phyloP scores from a whole-genome alignment of 1,284 basidiomycete species.

The Hypsizygus ulmarius region DNA sequence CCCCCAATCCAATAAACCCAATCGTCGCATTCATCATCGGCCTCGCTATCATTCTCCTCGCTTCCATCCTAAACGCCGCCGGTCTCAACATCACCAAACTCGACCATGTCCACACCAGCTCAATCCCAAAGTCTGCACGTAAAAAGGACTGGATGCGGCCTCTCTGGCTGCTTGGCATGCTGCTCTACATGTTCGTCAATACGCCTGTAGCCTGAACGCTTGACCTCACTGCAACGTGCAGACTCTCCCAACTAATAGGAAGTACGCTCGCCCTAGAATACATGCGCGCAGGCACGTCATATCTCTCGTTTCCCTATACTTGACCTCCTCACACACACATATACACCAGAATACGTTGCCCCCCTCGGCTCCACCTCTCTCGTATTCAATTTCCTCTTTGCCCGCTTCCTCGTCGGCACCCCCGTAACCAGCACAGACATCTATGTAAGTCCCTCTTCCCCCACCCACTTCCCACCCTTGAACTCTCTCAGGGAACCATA shows the following conservation, averaged over 20 bases:
- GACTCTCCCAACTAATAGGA: slow-evolving; percentile 81
- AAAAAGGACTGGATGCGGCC: slow-evolving; percentile 74
- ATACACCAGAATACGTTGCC: slow-evolving; percentile 80
- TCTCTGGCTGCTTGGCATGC: slow-evolving; percentile 80
- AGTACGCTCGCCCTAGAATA: slow-evolving; percentile 84
- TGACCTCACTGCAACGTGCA: slow-evolving; percentile 25
- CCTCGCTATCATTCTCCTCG: slow-evolving; percentile 72
- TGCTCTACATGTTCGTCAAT: slow-evolving; percentile 67
- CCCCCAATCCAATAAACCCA: slow-evolving; percentile 57
- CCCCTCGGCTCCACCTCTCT: slow-evolving; percentile 82
- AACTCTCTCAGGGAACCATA: slow-evolving; percentile 62
- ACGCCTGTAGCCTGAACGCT: slow-evolving; percentile 6
- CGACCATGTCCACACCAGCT: slow-evolving; percentile 75
- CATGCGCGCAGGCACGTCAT: slow-evolving; percentile 69
- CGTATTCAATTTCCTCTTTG: slow-evolving; percentile 88
- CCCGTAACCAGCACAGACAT: slow-evolving; percentile 80
- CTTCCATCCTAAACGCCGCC: slow-evolving; percentile 80
- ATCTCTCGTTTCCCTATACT: neutral
- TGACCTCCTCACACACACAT: slow-evolving; percentile 5
- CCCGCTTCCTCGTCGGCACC: slow-evolving; percentile 77
- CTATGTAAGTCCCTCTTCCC: slow-evolving; percentile 46
- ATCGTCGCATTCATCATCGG: slow-evolving; percentile 79
- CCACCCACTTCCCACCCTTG: slow-evolving; percentile 4
- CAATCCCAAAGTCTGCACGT: slow-evolving; percentile 67
- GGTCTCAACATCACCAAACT: slow-evolving; percentile 83